Evolutionary conservation across 2,329 filamentous ascomycete genomes (phyloP), one percentile per base, ranked within the genome.

Genomic region (Xylariaceae sp.): DNA sequence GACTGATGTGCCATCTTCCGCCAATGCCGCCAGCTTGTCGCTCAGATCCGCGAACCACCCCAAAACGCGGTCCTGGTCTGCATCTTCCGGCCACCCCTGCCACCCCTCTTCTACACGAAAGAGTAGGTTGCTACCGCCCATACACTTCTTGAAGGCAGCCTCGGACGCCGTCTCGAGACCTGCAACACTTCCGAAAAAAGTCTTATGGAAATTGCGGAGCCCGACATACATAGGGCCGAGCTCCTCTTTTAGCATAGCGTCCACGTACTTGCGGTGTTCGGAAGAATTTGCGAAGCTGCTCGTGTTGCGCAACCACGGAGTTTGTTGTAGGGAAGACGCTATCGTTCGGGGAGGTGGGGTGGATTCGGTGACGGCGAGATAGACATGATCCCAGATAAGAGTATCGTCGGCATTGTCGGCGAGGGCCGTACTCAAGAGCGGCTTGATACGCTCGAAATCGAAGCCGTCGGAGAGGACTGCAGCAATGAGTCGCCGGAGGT

Each of bases 271-370:
- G 16, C 62, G 61, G 37, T 58, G 44, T 46, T 69, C 62, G 3
- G 64, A 67, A 1, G 63, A 68, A 52, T 68, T 69, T 7, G 53
- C 58, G 20, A 74, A 65, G 34, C 62, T 60, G 52, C 57, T 59
- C 6, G 62, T 67, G 27, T 60, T 67, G 46, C 47, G 46, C 17
- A 50, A 50, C 52, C 42, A 57, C 37, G 54, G 60, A 22, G 59
- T 64, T 49, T 64, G 58, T 48, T 49, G 47, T 42, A 63, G 44
- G 45, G 49, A 53, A 27, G 55, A 57, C 23, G 48, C 41, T 22
- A 54, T 40, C 45, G 53, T 57, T 39, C 52, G 57, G 47, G 63
- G 61, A 37, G 59, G 64, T n/a, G n/a, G n/a, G 16, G 63, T 67
- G 17, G 60, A 61, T 59, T 69, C 60, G 41, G 63, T 60, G 32